Base-by-base conservation (phyloP, 352 stramenopile species). In the Thraustochytrium sp. region DNA sequence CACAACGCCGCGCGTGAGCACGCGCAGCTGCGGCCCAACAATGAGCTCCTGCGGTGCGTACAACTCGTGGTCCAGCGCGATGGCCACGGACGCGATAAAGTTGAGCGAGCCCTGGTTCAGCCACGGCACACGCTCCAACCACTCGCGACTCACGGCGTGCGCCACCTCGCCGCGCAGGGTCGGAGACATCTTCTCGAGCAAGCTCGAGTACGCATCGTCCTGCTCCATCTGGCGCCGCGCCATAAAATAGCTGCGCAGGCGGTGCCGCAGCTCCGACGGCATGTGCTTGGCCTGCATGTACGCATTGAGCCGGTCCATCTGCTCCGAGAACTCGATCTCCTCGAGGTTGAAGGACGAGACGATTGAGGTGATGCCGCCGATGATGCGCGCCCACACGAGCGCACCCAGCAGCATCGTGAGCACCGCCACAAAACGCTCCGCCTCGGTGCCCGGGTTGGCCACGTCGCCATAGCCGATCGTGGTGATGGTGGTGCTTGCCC, bases 401-500 rank as follows among this genome's bases (percentile, higher is more conserved):
- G 82, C 76, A 21, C 76, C 82, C 23, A 61, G 16, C 34, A 86
- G 21, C 82, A 86, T 85, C 18, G 73, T 49, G 16, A 85, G 16
- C 11, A 85, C 61, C 0, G 82, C 76, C 21, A 85, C 21, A 37
- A 84, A 40, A 9, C 75, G 46, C 77, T 86, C 76, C 29, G 2
- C 21, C 23, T 38, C n/a, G 2, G 73, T 83, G 48, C 26, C 76
- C 44, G 82, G 82, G 29, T 78, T 76, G 13, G 78, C 76, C 8
- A 86, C 48, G 49, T 86, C 82, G 5, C 78, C 84, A 40, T 86
- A 86, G 23, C 84, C 84, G 29, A 87, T 85, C 26, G 86, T 88
- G 3, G 86, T 88, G 13, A 88, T 88, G 46, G 86, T 88, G 4
- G 86, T 88, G 29, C 85, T 64, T 2, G 85, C 86, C 72, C 73